Conservation (phyloP, 257 asterid genomes). For the Solanum lycopersicoides region DNA sequence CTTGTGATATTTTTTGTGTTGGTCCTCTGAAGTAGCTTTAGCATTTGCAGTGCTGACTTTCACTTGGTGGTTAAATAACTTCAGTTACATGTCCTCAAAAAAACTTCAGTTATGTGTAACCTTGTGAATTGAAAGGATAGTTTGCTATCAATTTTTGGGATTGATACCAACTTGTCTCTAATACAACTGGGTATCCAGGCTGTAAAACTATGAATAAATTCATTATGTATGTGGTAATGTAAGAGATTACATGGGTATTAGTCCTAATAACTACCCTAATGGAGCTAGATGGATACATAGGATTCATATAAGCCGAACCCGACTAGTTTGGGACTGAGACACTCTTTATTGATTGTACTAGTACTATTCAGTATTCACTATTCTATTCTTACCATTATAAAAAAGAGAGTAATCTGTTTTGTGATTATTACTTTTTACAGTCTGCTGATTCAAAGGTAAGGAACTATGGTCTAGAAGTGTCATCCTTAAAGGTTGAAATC, state of each 20-base stretch:
- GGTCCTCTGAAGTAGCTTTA: background rate
- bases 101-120: background rate
- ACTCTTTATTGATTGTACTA: background rate
- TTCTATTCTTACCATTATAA: background rate
- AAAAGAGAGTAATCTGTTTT: background rate
- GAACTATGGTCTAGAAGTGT: constrained; percentile 60
- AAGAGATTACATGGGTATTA: background rate
- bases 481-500: constrained; percentile 44
- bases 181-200: background rate
- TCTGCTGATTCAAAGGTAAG: constrained; percentile 79
- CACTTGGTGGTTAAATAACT: background rate
- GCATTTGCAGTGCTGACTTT: background rate
- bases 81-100: background rate
- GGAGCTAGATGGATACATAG: background rate
- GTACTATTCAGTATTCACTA: background rate
- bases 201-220: background rate
- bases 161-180: background rate
- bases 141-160: background rate
- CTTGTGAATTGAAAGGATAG: background rate
- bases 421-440: constrained; percentile 23
- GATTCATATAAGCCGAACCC: background rate
- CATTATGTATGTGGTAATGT: background rate
- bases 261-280: background rate
- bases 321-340: background rate
- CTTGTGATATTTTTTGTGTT: background rate